Percentiles rank a stretch among this genome's conserved stretches.
phyloP scores from a whole-genome alignment of 306 rosid genomes.

The Canavalia gladiata region DNA sequence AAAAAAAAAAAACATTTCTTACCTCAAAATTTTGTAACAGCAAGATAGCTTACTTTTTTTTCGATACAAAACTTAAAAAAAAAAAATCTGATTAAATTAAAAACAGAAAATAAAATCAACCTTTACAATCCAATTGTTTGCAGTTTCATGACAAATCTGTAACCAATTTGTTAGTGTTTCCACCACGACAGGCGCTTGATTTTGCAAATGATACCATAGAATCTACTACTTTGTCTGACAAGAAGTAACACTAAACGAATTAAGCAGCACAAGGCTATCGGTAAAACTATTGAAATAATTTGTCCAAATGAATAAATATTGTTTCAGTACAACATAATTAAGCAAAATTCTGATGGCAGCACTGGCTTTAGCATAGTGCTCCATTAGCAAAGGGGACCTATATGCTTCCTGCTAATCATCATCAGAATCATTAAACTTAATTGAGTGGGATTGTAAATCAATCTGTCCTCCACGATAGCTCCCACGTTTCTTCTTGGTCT shows the following conservation, averaged over 20 bases:
- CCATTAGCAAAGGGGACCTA: conserved; percentile 6
- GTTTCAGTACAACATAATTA: conserved; percentile 35
- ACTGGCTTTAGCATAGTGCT: conserved; percentile 37
- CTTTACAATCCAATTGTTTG: no score
- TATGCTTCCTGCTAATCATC: conserved; percentile 61
- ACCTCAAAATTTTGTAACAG: no score
- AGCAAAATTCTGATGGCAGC: conserved; percentile 41
- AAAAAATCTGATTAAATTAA: no score
- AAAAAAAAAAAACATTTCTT: no score
- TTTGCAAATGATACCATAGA: not conserved
- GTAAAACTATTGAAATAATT: not conserved
- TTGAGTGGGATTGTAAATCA: conserved; percentile 83
- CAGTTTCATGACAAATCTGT: no score
- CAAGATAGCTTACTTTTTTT: no score
- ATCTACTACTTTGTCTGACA: not conserved
- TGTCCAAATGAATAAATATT: not conserved
- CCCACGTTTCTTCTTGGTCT: conserved; percentile 99
- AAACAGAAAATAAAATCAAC: no score
- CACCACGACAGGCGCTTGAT: no score
- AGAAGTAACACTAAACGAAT: not conserved
- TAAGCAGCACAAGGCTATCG: not conserved
- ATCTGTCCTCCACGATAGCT: conserved; percentile 87
- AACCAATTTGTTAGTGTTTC: no score
- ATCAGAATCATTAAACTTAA: conserved; percentile 86
- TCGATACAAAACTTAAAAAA: no score